These are phyloP conservation scores for Hygrophorus russula DNA, from an alignment of 768 basidiomycete genomes.

Conservation along the genomic window DNA sequence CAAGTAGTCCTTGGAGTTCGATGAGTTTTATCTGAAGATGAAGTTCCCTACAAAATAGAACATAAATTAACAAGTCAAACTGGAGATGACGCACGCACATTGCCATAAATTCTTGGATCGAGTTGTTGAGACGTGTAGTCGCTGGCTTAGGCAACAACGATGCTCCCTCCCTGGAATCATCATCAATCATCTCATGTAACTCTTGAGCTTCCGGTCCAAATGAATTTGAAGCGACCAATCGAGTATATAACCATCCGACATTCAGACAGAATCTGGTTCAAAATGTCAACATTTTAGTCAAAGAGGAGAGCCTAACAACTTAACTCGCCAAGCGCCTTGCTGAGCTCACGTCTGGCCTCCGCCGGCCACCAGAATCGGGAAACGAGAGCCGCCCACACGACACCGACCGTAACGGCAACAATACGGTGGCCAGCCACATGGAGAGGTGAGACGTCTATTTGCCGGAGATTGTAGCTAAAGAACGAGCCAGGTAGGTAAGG, in stretches of 20 bases:
- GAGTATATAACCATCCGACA: constrained; percentile 90
- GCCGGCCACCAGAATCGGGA: constrained; percentile 94
- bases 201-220: constrained; percentile 40
- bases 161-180: constrained; percentile 9
- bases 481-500: neutral
- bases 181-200: constrained; percentile 17
- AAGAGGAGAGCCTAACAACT: neutral
- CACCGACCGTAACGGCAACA: constrained; percentile 72
- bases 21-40: constrained; percentile 89
- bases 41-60: constrained; percentile 57
- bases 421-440: constrained; percentile 71
- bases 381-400: constrained; percentile 81
- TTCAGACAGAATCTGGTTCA: constrained; percentile 74
- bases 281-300: neutral
- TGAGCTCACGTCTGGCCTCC: constrained; percentile 83
- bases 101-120: constrained; percentile 82
- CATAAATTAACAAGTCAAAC: neutral
- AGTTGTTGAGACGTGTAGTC: constrained; percentile 39
- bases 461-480: constrained; percentile 68
- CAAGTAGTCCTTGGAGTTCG: constrained; percentile 72
- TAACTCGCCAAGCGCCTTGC: constrained; percentile 79
- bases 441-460: constrained; percentile 46
- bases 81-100: constrained; percentile 43
- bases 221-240: constrained; percentile 81
- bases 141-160: constrained; percentile 22